A percentile compares a stretch with the other conserved stretches of the same genome.
phyloP scores from a whole-genome alignment of 768 basidiomycete genomes.

The Lactarius psammicola region DNA sequence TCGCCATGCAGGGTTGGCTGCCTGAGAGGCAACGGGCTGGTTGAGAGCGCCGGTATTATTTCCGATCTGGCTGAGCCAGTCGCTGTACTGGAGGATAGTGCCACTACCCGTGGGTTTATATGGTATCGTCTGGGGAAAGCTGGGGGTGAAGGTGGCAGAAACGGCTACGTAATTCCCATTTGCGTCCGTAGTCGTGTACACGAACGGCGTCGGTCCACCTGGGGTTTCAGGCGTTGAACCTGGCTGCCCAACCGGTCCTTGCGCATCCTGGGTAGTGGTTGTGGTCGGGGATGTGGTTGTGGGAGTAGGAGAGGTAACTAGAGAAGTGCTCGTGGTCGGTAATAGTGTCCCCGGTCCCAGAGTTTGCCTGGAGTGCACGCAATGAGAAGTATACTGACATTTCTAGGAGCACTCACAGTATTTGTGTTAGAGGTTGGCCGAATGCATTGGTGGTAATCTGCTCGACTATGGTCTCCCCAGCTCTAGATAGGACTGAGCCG shows the following conservation, averaged over 20 bases:
- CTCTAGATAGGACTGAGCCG: slow-evolving; percentile 32
- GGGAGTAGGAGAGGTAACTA: slow-evolving; percentile 32
- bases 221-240: slow-evolving; percentile 33
- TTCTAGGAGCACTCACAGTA: slow-evolving; percentile 39
- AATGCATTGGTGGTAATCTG: slow-evolving; percentile 43
- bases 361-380: slow-evolving; percentile 23
- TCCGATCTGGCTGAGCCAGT: slow-evolving; percentile 34
- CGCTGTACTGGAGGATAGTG: slow-evolving; percentile 36
- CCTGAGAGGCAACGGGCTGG: slow-evolving; percentile 18
- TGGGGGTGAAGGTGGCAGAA: slow-evolving; percentile 38
- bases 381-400: neutral
- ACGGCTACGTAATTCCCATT: slow-evolving; percentile 31
- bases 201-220: slow-evolving; percentile 33
- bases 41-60: slow-evolving; percentile 31
- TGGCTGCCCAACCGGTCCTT: slow-evolving; percentile 61
- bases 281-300: slow-evolving; percentile 29
- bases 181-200: slow-evolving; percentile 40
- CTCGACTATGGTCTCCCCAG: slow-evolving; percentile 54
- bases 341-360: slow-evolving; percentile 20
- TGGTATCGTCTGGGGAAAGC: slow-evolving; percentile 32
- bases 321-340: slow-evolving; percentile 23
- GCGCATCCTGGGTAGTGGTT: slow-evolving; percentile 28
- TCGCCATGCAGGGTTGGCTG: neutral
- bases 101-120: slow-evolving; percentile 31
- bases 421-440: slow-evolving; percentile 43